Evolutionary conservation across 495 filamentous ascomycete species (phyloP).

Genomic region (Aspergillus steynii): DNA sequence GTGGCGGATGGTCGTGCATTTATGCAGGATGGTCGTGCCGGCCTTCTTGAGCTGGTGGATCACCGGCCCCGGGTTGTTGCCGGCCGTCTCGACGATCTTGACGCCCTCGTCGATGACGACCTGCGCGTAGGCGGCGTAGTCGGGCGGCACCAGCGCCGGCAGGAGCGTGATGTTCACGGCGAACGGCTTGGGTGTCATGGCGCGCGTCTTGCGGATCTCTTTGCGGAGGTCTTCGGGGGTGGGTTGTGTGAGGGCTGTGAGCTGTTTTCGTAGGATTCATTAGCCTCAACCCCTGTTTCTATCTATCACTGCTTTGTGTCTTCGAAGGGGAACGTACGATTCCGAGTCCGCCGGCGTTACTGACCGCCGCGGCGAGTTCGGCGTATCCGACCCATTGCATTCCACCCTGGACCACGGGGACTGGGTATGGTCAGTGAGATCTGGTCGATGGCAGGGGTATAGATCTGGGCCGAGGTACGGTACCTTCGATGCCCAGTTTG

Average conservation of each 20-base stretch:
- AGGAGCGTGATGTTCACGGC: conserved; percentile 96
- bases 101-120: conserved; percentile 92
- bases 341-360: conserved; percentile 92
- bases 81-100: conserved; percentile 94
- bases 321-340: conserved; percentile 49
- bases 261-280: conserved; percentile 33
- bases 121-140: conserved; percentile 90
- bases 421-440: conserved; percentile 39
- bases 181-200: conserved; percentile 86
- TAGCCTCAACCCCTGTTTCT: neutral
- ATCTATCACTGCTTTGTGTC: too few species aligned
- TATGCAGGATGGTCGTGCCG: conserved; percentile 81
- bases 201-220: conserved; percentile 85
- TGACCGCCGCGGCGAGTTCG: conserved; percentile 89
- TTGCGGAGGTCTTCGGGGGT: conserved; percentile 89
- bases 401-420: conserved; percentile 96
- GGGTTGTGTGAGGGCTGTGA: conserved; percentile 93
- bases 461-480: neutral
- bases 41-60: conserved; percentile 86
- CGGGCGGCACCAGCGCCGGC: conserved; percentile 81
- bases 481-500: conserved; percentile 83
- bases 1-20: conserved; percentile 96
- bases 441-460: neutral
- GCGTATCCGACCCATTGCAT: conserved; percentile 94
- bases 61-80: conserved; percentile 89